Conservation (phyloP, 2,329 filamentous ascomycete genomes). For the Neofusicoccum umdonicola region DNA sequence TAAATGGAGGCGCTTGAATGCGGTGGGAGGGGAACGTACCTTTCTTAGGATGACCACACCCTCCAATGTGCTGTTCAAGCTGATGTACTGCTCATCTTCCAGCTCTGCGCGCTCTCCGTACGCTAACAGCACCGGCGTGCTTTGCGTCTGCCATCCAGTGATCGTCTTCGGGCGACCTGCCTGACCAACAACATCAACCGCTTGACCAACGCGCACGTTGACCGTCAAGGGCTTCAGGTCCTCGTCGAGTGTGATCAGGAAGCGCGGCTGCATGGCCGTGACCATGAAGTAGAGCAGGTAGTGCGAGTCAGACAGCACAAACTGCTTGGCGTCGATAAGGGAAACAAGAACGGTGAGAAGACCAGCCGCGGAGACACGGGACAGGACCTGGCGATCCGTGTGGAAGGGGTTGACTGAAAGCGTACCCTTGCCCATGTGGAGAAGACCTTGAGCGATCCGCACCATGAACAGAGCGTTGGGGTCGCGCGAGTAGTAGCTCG, state of each 20-base stretch:
- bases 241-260: slow-evolving; percentile 94
- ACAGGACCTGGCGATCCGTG: slow-evolving; percentile 93
- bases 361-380: slow-evolving; percentile 83
- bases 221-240: slow-evolving; percentile 89
- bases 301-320: slow-evolving; percentile 69
- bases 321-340: slow-evolving; percentile 93
- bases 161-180: slow-evolving; percentile 98
- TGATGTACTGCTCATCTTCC: slow-evolving; percentile 96
- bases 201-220: slow-evolving; percentile 95
- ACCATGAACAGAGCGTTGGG: slow-evolving; percentile 98
- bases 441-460: slow-evolving; percentile 90
- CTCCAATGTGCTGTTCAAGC: slow-evolving; percentile 85
- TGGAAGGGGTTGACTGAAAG: slow-evolving; percentile 98
- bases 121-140: slow-evolving; percentile 92
- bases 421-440: slow-evolving; percentile 99
- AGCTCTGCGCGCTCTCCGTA: slow-evolving; percentile 94
- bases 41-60: slow-evolving; percentile 95
- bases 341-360: slow-evolving; percentile 86
- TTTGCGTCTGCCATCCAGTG: slow-evolving; percentile 99
- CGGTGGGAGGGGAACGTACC: slow-evolving; percentile 55
- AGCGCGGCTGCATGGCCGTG: slow-evolving; percentile 93
- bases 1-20: neutral
- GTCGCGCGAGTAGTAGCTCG: slow-evolving; percentile 97
- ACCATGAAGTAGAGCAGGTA: slow-evolving; percentile 98
- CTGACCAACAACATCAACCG: slow-evolving; percentile 96